Base-by-base conservation (phyloP, 2,329 filamentous ascomycete species). In the Fusarium duplospermum region DNA sequence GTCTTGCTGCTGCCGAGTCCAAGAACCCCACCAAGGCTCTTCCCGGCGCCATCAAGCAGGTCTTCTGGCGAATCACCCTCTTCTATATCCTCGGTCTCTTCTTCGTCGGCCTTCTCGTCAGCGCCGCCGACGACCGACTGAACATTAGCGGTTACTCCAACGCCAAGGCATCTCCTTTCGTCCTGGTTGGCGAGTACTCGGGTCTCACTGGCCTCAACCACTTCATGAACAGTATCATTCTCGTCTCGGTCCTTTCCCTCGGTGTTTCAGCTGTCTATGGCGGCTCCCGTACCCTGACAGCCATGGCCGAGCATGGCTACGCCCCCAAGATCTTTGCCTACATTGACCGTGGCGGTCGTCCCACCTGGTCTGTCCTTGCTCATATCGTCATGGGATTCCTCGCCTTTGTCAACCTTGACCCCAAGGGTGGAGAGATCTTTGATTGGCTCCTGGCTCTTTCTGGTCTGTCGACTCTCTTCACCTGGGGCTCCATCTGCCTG, bases 31-130 rank as follows among this genome's bases (percentile, higher is more conserved):
- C 90, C 69, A 90, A 93, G 80, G 90, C 91, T 2, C 87, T 97
- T 1, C 94, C 94, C 1, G 92, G 90, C 13, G 94, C 94, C 3
- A 90, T 95, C 79, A 95, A 95, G 85, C 93, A 95, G 81, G 93
- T 87, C 31, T 87, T 87, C 76, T 87, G 86, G 86, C 85, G 86
- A 78, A 86, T 87, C 66, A 85, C 85, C 20, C 80, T 87, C 59
- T 88, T 88, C 76, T 88, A 87, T 73, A 80, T 88, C 62, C 79
- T 88, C 1, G 86, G 86, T 62, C 83, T 88, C 33, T 84, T 86
- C 79, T 86, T 87, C 59, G 82, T 87, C 62, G 86, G 86, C 36
- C 82, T 88, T 14, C 81, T 87, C 10, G 80, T 87, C 69, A 81
- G 82, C 52, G 82, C 83, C 29, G 85, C 87, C 61, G 65, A 78